Base-by-base conservation (phyloP, 257 asterid species). In the Linderniella brevidens region DNA sequence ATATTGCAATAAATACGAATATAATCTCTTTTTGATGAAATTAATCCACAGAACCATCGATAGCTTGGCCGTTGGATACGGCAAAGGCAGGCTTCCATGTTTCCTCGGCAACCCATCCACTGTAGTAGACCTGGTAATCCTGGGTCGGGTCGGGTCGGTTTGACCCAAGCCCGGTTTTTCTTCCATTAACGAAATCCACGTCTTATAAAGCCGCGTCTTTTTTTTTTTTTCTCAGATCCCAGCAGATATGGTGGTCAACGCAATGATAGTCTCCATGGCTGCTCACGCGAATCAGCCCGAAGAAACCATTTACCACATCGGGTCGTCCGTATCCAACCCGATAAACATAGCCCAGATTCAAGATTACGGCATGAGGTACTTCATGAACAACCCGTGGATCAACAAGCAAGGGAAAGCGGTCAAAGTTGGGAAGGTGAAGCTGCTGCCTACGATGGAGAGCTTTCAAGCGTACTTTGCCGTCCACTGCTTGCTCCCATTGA, bases 241-340 rank as follows among this genome's bases (percentile, higher is more conserved):
- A 5, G 95, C 90, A 0, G 97, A 87, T 20, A 87, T 87, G 97
- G 97, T 87, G 71, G 92, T 87, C 70, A 83, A 87, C 38, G 75
- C 86, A 9, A 87, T 78, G 90, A 76, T 83, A 0, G 88, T 55
- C n/a, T 79, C 93, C 9, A 80, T 74, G 71, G 72, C 14, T 12
- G 92, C 74, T 4, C 70, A 74, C 55, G 74, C 86, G 19, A 63
- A 72, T 51, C 67, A 73, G 38, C 55, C 65, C 0, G 41, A 40
- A 1, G 68, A 62, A 56, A 70, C 41, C 50, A 78, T 88, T 36
- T 88, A 84, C 65, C 95, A 88, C 36, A 20, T 73, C 0, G 95
- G 98, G 38, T 76, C 94, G 0, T 88, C 98, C 0, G 64, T 81
- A 19, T 68, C 86, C 13, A 84, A 88, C 62, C 98, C 98, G 1